Evolutionary conservation across 176 grass and related monocot genomes (phyloP).

Genomic region (Panicum miliaceum): DNA sequence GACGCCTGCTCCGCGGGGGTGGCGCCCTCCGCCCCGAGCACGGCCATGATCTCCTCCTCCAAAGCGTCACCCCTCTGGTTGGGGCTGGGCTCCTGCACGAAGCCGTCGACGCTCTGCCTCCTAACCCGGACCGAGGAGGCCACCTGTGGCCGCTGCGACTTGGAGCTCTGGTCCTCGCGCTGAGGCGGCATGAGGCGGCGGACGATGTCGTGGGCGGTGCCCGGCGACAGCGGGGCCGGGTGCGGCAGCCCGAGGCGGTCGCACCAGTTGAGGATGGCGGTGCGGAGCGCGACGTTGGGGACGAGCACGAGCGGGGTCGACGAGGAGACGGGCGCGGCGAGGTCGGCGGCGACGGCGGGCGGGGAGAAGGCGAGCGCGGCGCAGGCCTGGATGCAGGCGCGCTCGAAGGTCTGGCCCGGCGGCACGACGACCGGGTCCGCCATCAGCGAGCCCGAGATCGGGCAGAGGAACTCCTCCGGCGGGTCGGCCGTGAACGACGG

Average conservation of each 20-base stretch:
- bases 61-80: constrained; percentile 45
- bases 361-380: constrained; percentile 66
- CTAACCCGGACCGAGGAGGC: constrained; percentile 30
- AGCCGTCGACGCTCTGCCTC: constrained; percentile 6
- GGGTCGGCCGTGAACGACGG: constrained; percentile 61
- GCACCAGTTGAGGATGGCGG: constrained; percentile 89
- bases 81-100: background rate
- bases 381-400: constrained; percentile 89
- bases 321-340: constrained; percentile 15
- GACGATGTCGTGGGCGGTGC: constrained; percentile 71
- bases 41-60: constrained; percentile 68
- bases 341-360: constrained; percentile 51
- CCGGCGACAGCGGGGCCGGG: constrained; percentile 57
- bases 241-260: constrained; percentile 54
- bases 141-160: background rate
- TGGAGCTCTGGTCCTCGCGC: constrained; percentile 5
- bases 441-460: constrained; percentile 87
- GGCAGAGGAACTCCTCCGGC: constrained; percentile 85
- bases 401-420: constrained; percentile 79
- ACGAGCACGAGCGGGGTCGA: constrained; percentile 62
- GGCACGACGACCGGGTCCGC: constrained; percentile 74
- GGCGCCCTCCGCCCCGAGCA: constrained; percentile 43
- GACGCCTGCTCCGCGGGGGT: constrained; percentile 54
- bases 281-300: constrained; percentile 80
- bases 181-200: constrained; percentile 67